phyloP scores from a whole-genome alignment of 106 monocot species.

The Dactylorhiza incarnata region DNA sequence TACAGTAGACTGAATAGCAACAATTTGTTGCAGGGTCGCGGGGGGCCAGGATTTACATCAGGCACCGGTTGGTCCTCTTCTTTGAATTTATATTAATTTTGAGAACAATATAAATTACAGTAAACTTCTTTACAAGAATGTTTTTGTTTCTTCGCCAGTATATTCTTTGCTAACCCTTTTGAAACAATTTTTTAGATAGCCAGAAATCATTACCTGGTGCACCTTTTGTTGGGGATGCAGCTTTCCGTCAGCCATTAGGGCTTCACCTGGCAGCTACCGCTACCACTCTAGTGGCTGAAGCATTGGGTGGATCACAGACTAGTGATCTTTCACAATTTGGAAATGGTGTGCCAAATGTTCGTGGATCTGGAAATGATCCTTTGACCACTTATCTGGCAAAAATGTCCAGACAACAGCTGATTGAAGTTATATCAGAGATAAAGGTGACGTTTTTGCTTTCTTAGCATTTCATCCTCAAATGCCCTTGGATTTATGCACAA shows the following conservation, averaged over 20 bases:
- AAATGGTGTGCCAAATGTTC: conserved; percentile 29
- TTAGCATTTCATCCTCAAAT: not conserved
- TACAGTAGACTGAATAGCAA: not conserved
- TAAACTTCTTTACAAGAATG: not conserved
- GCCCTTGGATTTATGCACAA: not conserved
- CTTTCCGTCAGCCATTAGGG: conserved; percentile 63
- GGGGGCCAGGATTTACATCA: conserved; percentile 72
- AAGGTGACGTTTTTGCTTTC: conserved; percentile 42
- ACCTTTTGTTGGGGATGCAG: conserved; percentile 32
- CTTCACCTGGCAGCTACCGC: conserved; percentile 49
- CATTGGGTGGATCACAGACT: conserved; percentile 60
- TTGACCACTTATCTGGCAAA: conserved; percentile 64
- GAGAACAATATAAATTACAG: not conserved
- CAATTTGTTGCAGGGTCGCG: conserved; percentile 67
- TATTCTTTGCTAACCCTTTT: conserved; percentile 3
- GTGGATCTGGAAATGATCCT: conserved; percentile 55
- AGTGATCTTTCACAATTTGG: conserved; percentile 14
- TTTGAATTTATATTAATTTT: conserved; percentile 8
- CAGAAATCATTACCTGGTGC: conserved; percentile 28
- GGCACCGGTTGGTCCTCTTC: conserved; percentile 29
- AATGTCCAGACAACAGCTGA: conserved; percentile 70
- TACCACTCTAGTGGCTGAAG: conserved; percentile 56
- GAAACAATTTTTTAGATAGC: conserved; percentile 28
- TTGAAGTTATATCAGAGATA: conserved; percentile 61
- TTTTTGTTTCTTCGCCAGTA: conserved; percentile 1